A percentile compares a stretch with the other conserved stretches of the same genome.
These are phyloP conservation scores for Pseudoscleropodium purum DNA, from an alignment of 225 moss, liverwort and hornwort species.

Conservation along the genomic window DNA sequence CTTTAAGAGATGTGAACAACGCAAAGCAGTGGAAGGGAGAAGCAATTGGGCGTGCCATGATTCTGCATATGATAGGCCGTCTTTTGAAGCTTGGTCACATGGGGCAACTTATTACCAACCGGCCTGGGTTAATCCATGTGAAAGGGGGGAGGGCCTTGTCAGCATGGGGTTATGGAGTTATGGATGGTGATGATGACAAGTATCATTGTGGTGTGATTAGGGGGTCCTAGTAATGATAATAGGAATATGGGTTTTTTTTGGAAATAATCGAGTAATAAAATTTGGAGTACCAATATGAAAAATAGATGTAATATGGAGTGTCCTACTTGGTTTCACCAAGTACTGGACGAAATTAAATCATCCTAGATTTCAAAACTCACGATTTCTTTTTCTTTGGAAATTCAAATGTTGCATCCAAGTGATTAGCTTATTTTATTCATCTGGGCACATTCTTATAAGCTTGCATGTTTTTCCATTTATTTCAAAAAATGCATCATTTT, in stretches of 20 bases:
- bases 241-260: neutral
- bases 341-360: neutral
- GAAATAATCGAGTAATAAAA: neutral
- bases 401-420: neutral
- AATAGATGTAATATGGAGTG: neutral
- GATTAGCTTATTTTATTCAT: too few relatives aligned
- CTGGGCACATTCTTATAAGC: too few relatives aligned
- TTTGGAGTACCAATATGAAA: accelerated
- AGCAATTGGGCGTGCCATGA: neutral
- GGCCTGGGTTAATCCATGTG: neutral
- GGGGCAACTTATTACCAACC: neutral
- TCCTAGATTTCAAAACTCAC: neutral
- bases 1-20: neutral
- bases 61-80: neutral
- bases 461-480: too few relatives aligned
- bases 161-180: neutral
- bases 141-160: too few relatives aligned
- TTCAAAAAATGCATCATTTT: accelerated
- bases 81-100: neutral
- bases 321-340: neutral
- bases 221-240: neutral
- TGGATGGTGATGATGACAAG: neutral
- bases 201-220: neutral
- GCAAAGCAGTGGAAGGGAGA: neutral
- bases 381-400: accelerated